Evolutionary conservation across 257 asterid genomes (phyloP), one percentile per base, ranked within the genome.

Genomic region (Apocynum venetum): DNA sequence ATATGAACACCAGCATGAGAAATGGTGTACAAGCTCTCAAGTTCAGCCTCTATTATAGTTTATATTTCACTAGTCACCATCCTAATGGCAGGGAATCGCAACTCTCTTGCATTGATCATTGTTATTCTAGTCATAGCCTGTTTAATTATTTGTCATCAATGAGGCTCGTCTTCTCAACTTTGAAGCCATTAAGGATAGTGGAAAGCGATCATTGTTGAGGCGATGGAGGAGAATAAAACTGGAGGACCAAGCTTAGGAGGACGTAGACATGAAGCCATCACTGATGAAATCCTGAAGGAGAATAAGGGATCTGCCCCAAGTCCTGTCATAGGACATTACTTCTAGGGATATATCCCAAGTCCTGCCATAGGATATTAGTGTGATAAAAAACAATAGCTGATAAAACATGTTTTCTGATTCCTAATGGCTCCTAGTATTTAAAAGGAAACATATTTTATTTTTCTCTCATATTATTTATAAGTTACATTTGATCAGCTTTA

Each of bases 201-300:
- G 81, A 11, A 41, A 15, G 47, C 15, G 0, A 14, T 12, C 9
- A 41, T 11, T 38, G n/a, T 0, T 38, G 48, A 40, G 13, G 14
- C 9, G 15, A 40, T 14, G 48, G 53, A 51, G 19, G 79, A 69
- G 72, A 71, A 19, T 19, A 61, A 78, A 25, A 7, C 25, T 0
- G 44, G 51, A 1, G 81, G 81, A n/a, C 81, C 81, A 1, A 78
- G 81, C 44, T 17, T 66, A 14, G 73, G 81, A 0, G 81, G 81
- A 51, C 12, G 6, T 7, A 72, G 81, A 19, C 77, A 78, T 20
- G 8, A 0, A 38, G 60, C 51, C 11, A 44, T 68, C 17, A 41
- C 71, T 19, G 74, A 44, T 57, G 9, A 0, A 25, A 8, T 41
- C 0, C 25, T 70, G 41, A 76, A 15, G 52, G 76, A 19, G 55